A percentile compares a stretch with the other conserved stretches of the same genome.
Evolutionary conservation across 2,329 filamentous ascomycete species (phyloP).

Genomic region (Chaetomiaceae sp.): DNA sequence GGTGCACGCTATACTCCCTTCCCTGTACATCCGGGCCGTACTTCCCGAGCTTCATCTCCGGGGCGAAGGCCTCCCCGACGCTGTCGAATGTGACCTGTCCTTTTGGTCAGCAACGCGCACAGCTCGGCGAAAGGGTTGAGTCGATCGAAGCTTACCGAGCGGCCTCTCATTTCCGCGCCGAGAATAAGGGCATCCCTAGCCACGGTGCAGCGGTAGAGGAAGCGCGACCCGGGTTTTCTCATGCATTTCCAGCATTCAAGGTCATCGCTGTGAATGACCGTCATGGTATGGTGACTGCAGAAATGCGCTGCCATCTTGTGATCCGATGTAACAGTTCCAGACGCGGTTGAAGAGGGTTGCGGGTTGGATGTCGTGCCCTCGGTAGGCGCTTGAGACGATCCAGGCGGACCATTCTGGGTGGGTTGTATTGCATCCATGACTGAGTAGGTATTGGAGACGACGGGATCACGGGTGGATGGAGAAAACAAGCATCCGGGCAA

Average conservation of each 20-base stretch:
- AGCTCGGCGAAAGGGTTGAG: background rate
- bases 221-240: constrained; percentile 53
- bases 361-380: no score
- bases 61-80: constrained; percentile 30
- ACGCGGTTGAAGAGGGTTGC: no score
- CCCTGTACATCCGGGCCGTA: constrained; percentile 37
- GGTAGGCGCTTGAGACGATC: no score
- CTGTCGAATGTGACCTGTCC: constrained; percentile 30
- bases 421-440: no score
- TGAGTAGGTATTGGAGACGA: no score
- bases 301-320: constrained; percentile 33
- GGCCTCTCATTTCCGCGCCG: constrained; percentile 26
- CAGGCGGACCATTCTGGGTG: no score
- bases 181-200: constrained; percentile 46
- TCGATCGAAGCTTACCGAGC: constrained; percentile 10
- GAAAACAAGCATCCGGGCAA: no score
- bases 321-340: no score
- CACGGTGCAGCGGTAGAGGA: constrained; percentile 67
- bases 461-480: no score
- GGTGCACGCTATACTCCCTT: constrained; percentile 40
- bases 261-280: constrained; percentile 52
- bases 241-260: constrained; percentile 54
- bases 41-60: constrained; percentile 32
- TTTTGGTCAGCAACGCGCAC: background rate
- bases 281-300: constrained; percentile 62